Percentiles rank a stretch among this genome's conserved stretches.
These are phyloP conservation scores for Saccharomyces uvarum DNA, from an alignment of 1,139 yeast genomes.

Conservation along the genomic window DNA sequence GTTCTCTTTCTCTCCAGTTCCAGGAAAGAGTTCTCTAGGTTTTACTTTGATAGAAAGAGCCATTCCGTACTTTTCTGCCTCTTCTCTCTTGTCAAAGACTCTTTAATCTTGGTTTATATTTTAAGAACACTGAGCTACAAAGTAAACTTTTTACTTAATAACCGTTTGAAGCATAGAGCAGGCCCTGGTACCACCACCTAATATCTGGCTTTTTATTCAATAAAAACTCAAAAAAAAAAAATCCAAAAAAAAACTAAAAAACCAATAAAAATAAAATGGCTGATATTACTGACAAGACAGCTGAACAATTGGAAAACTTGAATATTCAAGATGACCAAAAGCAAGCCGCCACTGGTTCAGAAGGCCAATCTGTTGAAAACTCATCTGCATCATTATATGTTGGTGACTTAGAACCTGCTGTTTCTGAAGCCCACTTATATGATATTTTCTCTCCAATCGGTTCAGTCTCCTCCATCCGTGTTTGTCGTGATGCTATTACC, in stretches of 20 bases:
- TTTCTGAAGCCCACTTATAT: constrained; percentile 89
- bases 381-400: constrained; percentile 28
- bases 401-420: constrained; percentile 91
- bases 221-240: constrained; percentile 15
- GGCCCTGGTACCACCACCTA: constrained; percentile 9
- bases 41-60: not conserved
- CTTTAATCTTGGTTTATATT: not conserved
- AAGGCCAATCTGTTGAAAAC: constrained; percentile 27
- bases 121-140: constrained; percentile 10
- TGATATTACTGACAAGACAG: constrained; percentile 35
- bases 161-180: constrained; percentile 16
- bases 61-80: not conserved
- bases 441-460: constrained; percentile 94
- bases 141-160: constrained; percentile 12
- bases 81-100: not conserved
- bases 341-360: constrained; percentile 25
- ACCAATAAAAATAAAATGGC: constrained; percentile 28
- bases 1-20: not conserved
- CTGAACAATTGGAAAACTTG: constrained; percentile 36
- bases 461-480: constrained; percentile 93
- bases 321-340: constrained; percentile 31
- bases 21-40: not conserved
- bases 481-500: constrained; percentile 97
- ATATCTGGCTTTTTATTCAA: constrained; percentile 4
- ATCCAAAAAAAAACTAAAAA: constrained; percentile 11